These are phyloP conservation scores for Patellifolia procumbens DNA, from an alignment of 179 eudicot species.

Conservation along the genomic window DNA sequence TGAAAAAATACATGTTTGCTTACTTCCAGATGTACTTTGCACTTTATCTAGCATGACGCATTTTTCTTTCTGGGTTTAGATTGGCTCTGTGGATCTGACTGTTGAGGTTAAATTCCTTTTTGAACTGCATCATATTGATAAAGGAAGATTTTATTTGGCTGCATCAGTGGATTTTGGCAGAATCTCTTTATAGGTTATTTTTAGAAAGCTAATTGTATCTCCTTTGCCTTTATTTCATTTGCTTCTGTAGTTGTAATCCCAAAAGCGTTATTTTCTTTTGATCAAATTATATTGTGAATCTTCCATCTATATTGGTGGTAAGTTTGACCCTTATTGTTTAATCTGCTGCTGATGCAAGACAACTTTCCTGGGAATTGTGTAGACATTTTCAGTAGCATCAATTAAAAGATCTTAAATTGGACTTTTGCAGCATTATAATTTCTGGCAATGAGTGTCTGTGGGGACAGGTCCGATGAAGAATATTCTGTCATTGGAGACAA, in stretches of 20 bases:
- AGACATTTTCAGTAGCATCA: background rate
- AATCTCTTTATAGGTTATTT: background rate
- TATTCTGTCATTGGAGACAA: constrained; percentile 67
- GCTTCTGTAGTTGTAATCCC: background rate
- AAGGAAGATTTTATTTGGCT: background rate
- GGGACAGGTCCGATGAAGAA: constrained; percentile 50
- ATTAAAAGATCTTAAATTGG: background rate
- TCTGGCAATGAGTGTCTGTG: constrained; percentile 32
- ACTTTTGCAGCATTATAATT: background rate
- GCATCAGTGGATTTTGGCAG: background rate
- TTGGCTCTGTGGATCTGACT: background rate
- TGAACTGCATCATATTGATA: background rate
- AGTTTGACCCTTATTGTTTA: constrained; percentile 1
- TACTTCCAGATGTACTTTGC: background rate
- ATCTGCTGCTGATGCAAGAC: background rate
- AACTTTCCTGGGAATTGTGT: background rate
- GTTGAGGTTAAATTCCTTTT: background rate
- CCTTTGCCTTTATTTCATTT: background rate
- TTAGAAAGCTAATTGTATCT: background rate
- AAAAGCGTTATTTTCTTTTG: background rate
- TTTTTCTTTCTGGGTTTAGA: background rate
- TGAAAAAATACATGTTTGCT: background rate
- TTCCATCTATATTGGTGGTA: background rate
- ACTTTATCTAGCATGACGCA: background rate
- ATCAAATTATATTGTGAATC: background rate